These are phyloP conservation scores for Globisporangium recalcitrans DNA, from an alignment of 352 stramenopile species.

Conservation along the genomic window DNA sequence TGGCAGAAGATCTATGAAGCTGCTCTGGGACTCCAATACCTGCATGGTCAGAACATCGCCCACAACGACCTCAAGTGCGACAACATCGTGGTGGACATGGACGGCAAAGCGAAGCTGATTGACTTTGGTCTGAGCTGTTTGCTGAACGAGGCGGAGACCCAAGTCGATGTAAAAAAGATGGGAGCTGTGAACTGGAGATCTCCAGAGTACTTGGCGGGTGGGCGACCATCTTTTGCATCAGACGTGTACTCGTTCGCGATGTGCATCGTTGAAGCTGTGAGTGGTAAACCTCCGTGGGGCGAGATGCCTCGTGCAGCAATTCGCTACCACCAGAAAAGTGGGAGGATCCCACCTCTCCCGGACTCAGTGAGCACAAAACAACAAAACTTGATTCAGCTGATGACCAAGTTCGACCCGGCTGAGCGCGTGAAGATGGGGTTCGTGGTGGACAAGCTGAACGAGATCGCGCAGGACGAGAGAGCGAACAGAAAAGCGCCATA, in stretches of 20 bases:
- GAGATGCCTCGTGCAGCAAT: no score
- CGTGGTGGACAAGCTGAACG: not conserved
- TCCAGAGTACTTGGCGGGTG: not conserved
- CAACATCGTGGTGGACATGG: slow-evolving; percentile 19
- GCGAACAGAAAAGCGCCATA: not conserved
- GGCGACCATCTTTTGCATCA: not conserved
- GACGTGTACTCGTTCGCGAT: slow-evolving; percentile 3
- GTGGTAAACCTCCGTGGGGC: not conserved
- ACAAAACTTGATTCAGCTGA: not conserved
- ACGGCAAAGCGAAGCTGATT: slow-evolving; percentile 19
- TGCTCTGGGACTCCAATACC: slow-evolving; percentile 16
- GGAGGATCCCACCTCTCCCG: not conserved
- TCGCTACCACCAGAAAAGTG: not conserved
- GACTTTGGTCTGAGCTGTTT: slow-evolving; percentile 19
- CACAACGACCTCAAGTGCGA: slow-evolving; percentile 26
- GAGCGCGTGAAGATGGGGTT: not conserved
- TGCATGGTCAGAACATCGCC: slow-evolving; percentile 18
- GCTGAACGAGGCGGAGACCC: not conserved
- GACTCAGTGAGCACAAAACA: not conserved
- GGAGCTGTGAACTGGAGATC: not conserved
- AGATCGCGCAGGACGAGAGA: not conserved
- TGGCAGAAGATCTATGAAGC: slow-evolving; percentile 23
- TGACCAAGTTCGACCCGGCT: not conserved
- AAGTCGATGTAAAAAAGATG: not conserved
- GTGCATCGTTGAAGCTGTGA: not conserved